Base-by-base conservation (phyloP, 352 stramenopile genomes). In the Phytopythium ostracodes region DNA sequence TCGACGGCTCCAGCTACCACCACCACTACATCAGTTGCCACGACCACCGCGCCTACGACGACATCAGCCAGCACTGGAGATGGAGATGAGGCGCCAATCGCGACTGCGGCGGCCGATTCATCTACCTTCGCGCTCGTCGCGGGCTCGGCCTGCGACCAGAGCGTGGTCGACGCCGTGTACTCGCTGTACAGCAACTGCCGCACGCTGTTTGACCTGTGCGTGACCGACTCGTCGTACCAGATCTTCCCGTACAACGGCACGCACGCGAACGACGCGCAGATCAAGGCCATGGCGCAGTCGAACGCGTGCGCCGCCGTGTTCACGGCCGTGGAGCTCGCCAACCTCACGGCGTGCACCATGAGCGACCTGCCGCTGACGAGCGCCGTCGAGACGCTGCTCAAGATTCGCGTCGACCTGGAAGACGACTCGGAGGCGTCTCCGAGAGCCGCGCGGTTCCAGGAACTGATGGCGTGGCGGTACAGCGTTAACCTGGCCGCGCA, bases 101-200 rank as follows among this genome's bases (percentile, higher is more conserved):
- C 74, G 1, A 72, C 76, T 3, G 74, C 79, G 15, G 51, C 64
- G n/a, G 62, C 68, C 8, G 75, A 73, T 59, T 87, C 79, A 6
- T 73, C 62, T 12, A 81, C 72, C 7, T 88, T 88, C 56, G 66
- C 72, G 40, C 63, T 64, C 33, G 74, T 85, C 17, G 50, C 63
- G 42, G 82, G 75, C 50, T 47, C 59, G n/a, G 58, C 72, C 22
- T 88, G 79, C 59, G 73, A 63, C 36, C 33, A 81, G 24, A 42
- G 57, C 1, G 72, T 83, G 4, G 72, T 79, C 27, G 64, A 85
- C 46, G 76, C 71, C 18, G 64, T 83, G 31, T 74, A 80, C 64
- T 66, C 60, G 25, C 75, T 89, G 55, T 89, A 89, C 66, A 63
- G 66, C 25, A 81, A 84, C 65, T 85, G 81, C 68, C 73, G 71